These are phyloP conservation scores for Boletellus emodensis DNA, from an alignment of 768 basidiomycete genomes.

Conservation along the genomic window DNA sequence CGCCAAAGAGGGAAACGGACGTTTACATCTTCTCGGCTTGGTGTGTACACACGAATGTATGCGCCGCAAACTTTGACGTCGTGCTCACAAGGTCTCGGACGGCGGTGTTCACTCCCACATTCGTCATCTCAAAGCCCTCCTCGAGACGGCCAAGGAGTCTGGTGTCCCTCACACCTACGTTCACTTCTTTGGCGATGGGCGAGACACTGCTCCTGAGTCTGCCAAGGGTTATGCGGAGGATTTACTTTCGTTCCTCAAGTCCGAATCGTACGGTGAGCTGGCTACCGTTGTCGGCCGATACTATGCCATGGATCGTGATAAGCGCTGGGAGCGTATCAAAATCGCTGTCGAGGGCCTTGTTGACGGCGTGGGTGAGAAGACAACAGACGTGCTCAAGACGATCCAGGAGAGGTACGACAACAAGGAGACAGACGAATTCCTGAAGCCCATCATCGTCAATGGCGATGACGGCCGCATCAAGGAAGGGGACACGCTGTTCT, in stretches of 20 bases:
- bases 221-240: conserved; percentile 74
- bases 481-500: conserved; percentile 86
- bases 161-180: conserved; percentile 83
- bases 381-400: conserved; percentile 54
- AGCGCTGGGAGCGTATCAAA: conserved; percentile 94
- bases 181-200: conserved; percentile 94
- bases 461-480: conserved; percentile 77
- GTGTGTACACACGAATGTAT: conserved; percentile 39
- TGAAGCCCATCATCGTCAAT: conserved; percentile 90
- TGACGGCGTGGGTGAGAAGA: conserved; percentile 59
- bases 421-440: conserved; percentile 90
- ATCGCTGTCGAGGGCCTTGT: conserved; percentile 84
- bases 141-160: conserved; percentile 84
- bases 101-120: conserved; percentile 98
- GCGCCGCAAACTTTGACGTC: conserved; percentile 2
- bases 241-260: conserved; percentile 69
- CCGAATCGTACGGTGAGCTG: conserved; percentile 75
- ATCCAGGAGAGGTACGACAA: conserved; percentile 75
- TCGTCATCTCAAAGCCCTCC: conserved; percentile 81
- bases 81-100: conserved; percentile 66
- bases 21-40: conserved; percentile 85
- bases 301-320: conserved; percentile 97
- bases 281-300: conserved; percentile 87
- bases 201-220: conserved; percentile 88
- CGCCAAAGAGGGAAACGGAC: conserved; percentile 79